Percentiles rank a stretch among this genome's conserved stretches.
These are phyloP conservation scores for Hypoxylon trugodes DNA, from an alignment of 495 filamentous ascomycete genomes.

Conservation along the genomic window DNA sequence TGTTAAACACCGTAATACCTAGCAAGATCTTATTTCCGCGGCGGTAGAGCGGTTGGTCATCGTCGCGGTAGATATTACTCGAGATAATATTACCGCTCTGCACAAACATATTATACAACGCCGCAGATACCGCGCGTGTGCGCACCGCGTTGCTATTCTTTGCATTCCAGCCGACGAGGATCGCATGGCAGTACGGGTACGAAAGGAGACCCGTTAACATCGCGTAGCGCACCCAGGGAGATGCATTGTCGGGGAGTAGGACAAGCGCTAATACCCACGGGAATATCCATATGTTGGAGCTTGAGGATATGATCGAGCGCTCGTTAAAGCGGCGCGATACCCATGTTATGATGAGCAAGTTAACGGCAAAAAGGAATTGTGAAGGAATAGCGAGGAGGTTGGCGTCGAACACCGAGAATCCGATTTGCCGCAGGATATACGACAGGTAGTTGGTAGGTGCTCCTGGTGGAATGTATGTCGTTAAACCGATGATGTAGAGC, in stretches of 20 bases:
- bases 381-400: conserved; percentile 63
- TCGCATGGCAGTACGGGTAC: conserved; percentile 69
- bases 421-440: conserved; percentile 57
- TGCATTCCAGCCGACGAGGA: conserved; percentile 67
- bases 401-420: conserved; percentile 62
- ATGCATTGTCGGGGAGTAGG: conserved; percentile 45
- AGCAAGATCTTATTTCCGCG: conserved; percentile 61
- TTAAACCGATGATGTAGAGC: conserved; percentile 64
- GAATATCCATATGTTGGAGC: conserved; percentile 64
- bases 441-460: conserved; percentile 59
- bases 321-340: conserved; percentile 63
- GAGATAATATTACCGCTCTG: conserved; percentile 60
- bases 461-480: conserved; percentile 58
- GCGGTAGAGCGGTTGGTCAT: conserved; percentile 62
- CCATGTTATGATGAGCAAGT: conserved; percentile 60
- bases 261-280: conserved; percentile 63
- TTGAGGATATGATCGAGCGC: conserved; percentile 60
- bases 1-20: conserved; percentile 53
- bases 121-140: conserved; percentile 66
- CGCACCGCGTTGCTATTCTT: conserved; percentile 69
- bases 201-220: conserved; percentile 62
- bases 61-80: conserved; percentile 63
- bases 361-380: conserved; percentile 55
- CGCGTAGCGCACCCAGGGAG: conserved; percentile 62
- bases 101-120: conserved; percentile 58